Conservation (phyloP, 306 rosid genomes). For the Trifolium dubium region DNA sequence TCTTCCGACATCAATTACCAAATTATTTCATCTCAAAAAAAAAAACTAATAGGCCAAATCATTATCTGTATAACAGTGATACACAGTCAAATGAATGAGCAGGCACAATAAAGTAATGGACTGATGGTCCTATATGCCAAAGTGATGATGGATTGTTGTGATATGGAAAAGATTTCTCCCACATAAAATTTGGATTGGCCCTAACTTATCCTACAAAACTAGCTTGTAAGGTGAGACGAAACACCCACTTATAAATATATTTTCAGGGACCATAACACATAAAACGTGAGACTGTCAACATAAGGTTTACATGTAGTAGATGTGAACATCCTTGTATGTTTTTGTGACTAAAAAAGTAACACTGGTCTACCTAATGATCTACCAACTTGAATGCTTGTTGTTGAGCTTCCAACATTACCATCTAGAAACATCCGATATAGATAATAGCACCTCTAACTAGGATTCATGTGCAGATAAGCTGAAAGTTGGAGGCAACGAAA, state of each 20-base stretch:
- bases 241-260: neutral
- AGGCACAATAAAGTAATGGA: neutral
- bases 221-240: neutral
- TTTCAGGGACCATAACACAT: neutral
- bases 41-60: neutral
- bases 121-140: constrained; percentile 11
- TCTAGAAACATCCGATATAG: constrained; percentile 21
- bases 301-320: constrained; percentile 24
- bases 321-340: neutral
- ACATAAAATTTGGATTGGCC: neutral
- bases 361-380: constrained; percentile 7
- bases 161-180: neutral
- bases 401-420: constrained; percentile 14
- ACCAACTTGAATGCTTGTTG: constrained; percentile 6
- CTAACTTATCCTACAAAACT: neutral
- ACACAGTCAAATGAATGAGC: constrained; percentile 10
- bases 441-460: constrained; percentile 19
- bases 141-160: constrained; percentile 11
- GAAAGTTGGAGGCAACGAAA: constrained; percentile 16
- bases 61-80: constrained; percentile 17
- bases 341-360: constrained; percentile 13
- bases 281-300: neutral
- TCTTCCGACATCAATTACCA: neutral
- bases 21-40: neutral
- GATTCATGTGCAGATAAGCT: constrained; percentile 26